Base-by-base conservation (phyloP, 2,329 filamentous ascomycete genomes). In the Colletotrichum australisinense region DNA sequence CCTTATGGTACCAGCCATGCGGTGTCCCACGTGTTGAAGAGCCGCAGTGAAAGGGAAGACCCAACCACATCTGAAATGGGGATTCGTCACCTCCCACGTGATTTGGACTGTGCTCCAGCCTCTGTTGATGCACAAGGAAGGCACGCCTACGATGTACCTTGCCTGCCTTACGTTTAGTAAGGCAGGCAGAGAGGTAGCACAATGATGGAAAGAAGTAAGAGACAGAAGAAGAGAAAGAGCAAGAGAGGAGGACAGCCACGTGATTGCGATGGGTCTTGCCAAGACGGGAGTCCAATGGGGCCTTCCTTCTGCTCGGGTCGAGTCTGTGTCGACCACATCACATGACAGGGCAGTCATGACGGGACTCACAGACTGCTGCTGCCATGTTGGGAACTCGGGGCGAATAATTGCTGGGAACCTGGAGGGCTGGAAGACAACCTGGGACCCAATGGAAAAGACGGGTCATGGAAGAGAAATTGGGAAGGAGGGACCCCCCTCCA, bases 31-130 rank as follows among this genome's bases (percentile, higher is more conserved):
- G 30, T 12, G 8, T 26, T 56, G 38, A 63, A 60, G 42, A 67
- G 49, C 49, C 28, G 56, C 24, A 46, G 63, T 65, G 68, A 60
- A 62, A 73, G 67, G 67, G 67, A 60, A 53, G 62, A 52, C 70
- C 70, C 28, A 35, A 62, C 70, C 64, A 49, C 59, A 62, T 30
- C 67, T 73, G 67, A 73, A 56, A 70, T 66, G 28, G 28, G 38
- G 57, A 71, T 67, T 70, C 60, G 67, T 73, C 71, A 70, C 58
- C 70, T 49, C 19, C 60, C 32, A 62, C 55, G 60, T 64, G 65
- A 69, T 59, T 53, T 53, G 60, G 19, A 30, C 16, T 22, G 26
- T 16, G 19, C 38, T 32, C 12, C 14, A 56, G 22, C 12, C 12
- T 56, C 24, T 28, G 46, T 55, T 38, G 46, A 55, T 55, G 62